phyloP scores from a whole-genome alignment of 257 asterid species.

The Cinchona pubescens region DNA sequence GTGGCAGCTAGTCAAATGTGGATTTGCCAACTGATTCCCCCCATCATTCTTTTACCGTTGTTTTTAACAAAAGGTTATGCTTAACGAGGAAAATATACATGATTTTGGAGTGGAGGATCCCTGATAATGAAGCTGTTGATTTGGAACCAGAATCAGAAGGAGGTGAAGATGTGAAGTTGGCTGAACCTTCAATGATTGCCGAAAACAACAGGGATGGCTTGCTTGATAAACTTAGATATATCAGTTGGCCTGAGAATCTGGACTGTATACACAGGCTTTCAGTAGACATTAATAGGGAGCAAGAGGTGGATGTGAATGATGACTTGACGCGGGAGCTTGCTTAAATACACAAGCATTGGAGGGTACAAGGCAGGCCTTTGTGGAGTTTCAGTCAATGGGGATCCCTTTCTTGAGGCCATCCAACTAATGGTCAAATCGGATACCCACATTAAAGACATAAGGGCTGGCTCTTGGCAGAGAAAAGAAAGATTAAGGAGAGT shows the following conservation, averaged over 20 bases:
- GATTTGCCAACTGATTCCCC: background rate
- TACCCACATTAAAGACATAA: slow-evolving; percentile 82
- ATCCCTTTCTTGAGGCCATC: slow-evolving; percentile 74
- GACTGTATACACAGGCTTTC: slow-evolving; percentile 82
- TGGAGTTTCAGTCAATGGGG: slow-evolving; percentile 54
- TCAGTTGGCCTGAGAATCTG: slow-evolving; percentile 62
- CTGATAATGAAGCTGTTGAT: slow-evolving; percentile 39
- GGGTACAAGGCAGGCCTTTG: slow-evolving; percentile 63
- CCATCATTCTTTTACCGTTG: background rate
- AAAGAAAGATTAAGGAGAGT: slow-evolving; percentile 68
- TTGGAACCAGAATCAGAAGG: slow-evolving; percentile 56
- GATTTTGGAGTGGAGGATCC: slow-evolving; percentile 15
- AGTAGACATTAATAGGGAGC: slow-evolving; percentile 50
- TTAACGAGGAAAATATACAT: background rate
- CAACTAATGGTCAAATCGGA: slow-evolving; percentile 92
- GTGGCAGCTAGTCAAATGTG: no score
- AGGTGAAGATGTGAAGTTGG: slow-evolving; percentile 53
- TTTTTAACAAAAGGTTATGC: background rate
- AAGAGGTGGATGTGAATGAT: slow-evolving; percentile 76
- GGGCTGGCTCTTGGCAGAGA: slow-evolving; percentile 77
- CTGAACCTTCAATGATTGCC: slow-evolving; percentile 75
- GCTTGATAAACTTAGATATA: slow-evolving; percentile 70
- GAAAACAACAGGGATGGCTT: slow-evolving; percentile 61
- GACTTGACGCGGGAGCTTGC: slow-evolving; percentile 77
- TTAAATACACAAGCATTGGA: slow-evolving; percentile 80